Evolutionary conservation across 805 yeast genomes (phyloP).

Genomic region (Starmerella potacharoeniae): DNA sequence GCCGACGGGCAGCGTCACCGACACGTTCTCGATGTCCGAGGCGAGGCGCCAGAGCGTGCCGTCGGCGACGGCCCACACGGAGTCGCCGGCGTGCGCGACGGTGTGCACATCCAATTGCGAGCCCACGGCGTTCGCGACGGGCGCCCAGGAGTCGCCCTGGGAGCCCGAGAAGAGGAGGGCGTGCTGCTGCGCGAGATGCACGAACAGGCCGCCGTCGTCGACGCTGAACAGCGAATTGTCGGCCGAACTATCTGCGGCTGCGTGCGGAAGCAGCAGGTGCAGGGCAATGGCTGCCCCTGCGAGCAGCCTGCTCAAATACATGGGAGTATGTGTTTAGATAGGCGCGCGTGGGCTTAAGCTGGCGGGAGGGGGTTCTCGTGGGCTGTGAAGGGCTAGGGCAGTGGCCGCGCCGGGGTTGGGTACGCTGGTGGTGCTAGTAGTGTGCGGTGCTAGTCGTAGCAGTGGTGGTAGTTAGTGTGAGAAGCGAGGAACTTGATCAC

Average conservation of each 20-base stretch:
- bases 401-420: no score
- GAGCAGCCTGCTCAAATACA: slow-evolving; percentile 1
- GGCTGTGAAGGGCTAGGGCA: no score
- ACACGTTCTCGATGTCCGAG: not conserved
- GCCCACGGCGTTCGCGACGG: not conserved
- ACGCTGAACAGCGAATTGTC: not conserved
- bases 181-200: not conserved
- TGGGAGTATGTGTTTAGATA: not conserved
- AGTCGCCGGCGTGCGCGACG: not conserved
- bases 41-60: not conserved
- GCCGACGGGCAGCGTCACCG: not conserved
- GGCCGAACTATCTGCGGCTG: not conserved
- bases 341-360: no score
- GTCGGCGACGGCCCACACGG: not conserved
- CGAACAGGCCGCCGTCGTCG: not conserved
- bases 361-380: no score
- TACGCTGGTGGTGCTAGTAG: no score
- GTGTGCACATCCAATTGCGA: not conserved
- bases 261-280: not conserved
- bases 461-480: no score
- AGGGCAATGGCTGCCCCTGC: slow-evolving; percentile 1
- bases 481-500: no score
- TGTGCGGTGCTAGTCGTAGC: no score
- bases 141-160: not conserved
- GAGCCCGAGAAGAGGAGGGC: not conserved